A percentile compares a stretch with the other conserved stretches of the same genome.
phyloP scores from a whole-genome alignment of 73 alveolate species.

The Symbiodinium natans region DNA sequence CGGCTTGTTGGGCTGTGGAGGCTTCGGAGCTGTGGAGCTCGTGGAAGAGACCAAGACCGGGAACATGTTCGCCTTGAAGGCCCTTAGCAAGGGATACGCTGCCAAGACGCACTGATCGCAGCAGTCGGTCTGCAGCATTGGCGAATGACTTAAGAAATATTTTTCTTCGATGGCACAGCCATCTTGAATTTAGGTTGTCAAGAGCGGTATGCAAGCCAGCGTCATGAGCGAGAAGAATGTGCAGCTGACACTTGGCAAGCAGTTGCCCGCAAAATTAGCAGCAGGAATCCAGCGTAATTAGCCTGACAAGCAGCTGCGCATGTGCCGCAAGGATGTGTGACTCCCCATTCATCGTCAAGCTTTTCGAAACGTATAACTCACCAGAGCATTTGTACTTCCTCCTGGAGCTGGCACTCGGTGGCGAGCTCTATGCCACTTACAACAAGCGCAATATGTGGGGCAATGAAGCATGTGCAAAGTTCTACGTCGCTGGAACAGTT shows the following conservation, averaged over 20 bases:
- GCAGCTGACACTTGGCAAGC: conserved; percentile 27
- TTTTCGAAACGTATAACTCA: conserved; percentile 76
- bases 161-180: too few relatives aligned
- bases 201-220: conserved; percentile 86
- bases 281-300: too few relatives aligned
- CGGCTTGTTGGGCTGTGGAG: conserved; percentile 92
- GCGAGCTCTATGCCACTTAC: conserved; percentile 87
- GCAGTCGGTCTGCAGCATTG: too few relatives aligned
- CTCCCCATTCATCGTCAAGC: conserved; percentile 74
- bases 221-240: conserved; percentile 93
- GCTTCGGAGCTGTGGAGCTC: conserved; percentile 92
- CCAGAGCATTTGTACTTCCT: conserved; percentile 87
- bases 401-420: conserved; percentile 86
- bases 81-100: conserved; percentile 77
- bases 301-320: too few relatives aligned
- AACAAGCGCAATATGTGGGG: conserved; percentile 94
- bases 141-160: too few relatives aligned
- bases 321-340: conserved; percentile 93
- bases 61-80: conserved; percentile 68
- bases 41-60: conserved; percentile 69
- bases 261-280: not conserved
- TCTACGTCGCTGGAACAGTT: conserved; percentile 95
- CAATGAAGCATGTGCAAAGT: conserved; percentile 94
- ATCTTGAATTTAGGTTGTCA: conserved; percentile 41
- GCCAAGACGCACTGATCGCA: not conserved